Base-by-base conservation (phyloP, 1,139 yeast genomes). In the Yamadazyma oceani region DNA sequence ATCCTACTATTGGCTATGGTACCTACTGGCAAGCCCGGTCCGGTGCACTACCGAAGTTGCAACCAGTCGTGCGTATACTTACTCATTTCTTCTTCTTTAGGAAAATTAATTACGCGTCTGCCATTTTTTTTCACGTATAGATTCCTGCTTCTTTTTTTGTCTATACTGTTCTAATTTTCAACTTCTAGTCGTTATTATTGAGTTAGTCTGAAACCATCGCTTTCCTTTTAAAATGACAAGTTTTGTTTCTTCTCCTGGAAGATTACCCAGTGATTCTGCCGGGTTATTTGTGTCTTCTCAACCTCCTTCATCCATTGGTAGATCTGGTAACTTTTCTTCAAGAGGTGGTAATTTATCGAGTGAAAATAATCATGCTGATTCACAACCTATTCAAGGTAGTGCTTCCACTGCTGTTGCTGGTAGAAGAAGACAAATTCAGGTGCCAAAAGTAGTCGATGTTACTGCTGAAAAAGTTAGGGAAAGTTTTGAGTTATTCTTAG, bases 401-500 rank as follows among this genome's bases (percentile, higher is more conserved):
- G 51, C 49, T 27, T 43, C 59, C 12, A 43, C 55, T 14, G 51
- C 50, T 6, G 48, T 54, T n/a, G 53, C 66, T 3, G 67, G 69
- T 25, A 65, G 74, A 56, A 65, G 79, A 58, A 73, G 78, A 47
- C 68, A 80, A 43, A 74, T 80, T 38, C 78, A 80, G 28, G 88
- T 90, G 36, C 90, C 95, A 26, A 87, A 85, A 58, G 96, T 92
- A 22, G 79, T 80, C 15, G 98, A 92, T 66, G 80, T 83, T 30
- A 89, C 96, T 5, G 97, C 96, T 44, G 97, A 90, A 57, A 87
- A 88, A 51, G 97, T 92, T 12, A 76, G 94, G 37, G 96, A 89
- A 58, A 82, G 94, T 21, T 92, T 92, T 58, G 96, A 89, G 58
- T 79, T 76, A 49, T 92, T 92, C 57, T 64, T 92, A 44, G 87